phyloP scores from a whole-genome alignment of 345 rosid species.

The Clarkia xantiana region DNA sequence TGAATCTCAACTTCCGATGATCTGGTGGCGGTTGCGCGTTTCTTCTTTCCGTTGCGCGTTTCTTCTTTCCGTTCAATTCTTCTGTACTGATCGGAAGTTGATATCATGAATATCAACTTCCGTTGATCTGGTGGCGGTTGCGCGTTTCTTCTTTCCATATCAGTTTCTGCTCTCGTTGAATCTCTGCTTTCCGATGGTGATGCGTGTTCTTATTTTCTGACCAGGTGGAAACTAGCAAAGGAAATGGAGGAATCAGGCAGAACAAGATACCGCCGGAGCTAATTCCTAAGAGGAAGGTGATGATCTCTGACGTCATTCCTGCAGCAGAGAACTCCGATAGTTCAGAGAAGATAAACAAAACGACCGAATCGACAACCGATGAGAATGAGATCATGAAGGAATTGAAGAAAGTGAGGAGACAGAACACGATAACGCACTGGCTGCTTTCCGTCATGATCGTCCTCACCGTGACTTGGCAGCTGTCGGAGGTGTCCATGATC shows the following conservation, averaged over 20 bases:
- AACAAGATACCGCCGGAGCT: constrained; percentile 2
- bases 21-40: no score
- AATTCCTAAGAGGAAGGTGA: constrained; percentile 4
- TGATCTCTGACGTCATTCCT: constrained; percentile 4
- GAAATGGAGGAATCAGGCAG: constrained; percentile 1
- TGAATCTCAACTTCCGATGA: no score
- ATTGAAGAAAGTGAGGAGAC: constrained; percentile 44
- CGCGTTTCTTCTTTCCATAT: no score
- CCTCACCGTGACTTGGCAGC: constrained; percentile 59
- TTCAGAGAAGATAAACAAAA: not conserved
- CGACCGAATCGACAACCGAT: constrained; percentile 9
- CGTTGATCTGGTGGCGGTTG: no score
- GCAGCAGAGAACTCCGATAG: not conserved
- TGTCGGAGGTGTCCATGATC: constrained; percentile 57
- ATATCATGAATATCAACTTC: no score
- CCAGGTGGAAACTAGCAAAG: constrained; percentile 41
- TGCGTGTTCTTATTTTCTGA: not conserved
- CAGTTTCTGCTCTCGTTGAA: no score
- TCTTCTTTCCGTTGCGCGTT: no score
- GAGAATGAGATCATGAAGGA: constrained; percentile 49
- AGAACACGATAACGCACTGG: constrained; percentile 55
- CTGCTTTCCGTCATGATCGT: constrained; percentile 55
- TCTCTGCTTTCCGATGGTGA: not conserved
- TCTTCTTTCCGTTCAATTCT: no score
- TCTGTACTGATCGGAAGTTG: no score